Evolutionary conservation across 2,329 filamentous ascomycete genomes (phyloP).

Genomic region (Xylaria sp.): DNA sequence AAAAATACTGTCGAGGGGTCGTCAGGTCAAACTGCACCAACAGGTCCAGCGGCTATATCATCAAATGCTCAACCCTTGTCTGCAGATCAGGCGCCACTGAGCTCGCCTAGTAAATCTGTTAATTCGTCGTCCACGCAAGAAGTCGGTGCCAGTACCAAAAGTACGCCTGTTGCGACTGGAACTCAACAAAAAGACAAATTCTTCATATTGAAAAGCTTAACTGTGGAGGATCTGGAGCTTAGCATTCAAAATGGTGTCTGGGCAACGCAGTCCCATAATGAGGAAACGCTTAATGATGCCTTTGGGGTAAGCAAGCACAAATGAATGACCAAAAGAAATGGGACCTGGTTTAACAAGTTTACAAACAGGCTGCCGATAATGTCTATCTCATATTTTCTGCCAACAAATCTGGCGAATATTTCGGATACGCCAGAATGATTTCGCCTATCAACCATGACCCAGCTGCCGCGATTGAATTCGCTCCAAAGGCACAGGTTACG

Average conservation of each 20-base stretch:
- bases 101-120: slow-evolving; percentile 28
- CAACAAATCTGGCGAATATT: slow-evolving; percentile 97
- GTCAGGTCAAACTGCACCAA: slow-evolving; percentile 63
- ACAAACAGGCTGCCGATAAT: slow-evolving; percentile 74
- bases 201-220: slow-evolving; percentile 94
- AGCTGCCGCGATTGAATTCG: slow-evolving; percentile 74
- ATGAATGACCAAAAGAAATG: not conserved
- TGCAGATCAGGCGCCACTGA: slow-evolving; percentile 36
- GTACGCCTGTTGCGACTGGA: slow-evolving; percentile 36
- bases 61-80: slow-evolving; percentile 40
- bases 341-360: slow-evolving; percentile 26
- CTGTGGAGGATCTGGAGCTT: slow-evolving; percentile 86
- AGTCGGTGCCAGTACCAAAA: slow-evolving; percentile 37
- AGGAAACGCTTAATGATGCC: slow-evolving; percentile 82
- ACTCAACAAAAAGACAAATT: slow-evolving; percentile 73
- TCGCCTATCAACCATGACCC: slow-evolving; percentile 85
- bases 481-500: slow-evolving; percentile 69
- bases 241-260: slow-evolving; percentile 90
- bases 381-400: slow-evolving; percentile 96
- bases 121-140: slow-evolving; percentile 37
- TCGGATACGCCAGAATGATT: slow-evolving; percentile 91
- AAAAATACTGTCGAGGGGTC: slow-evolving; percentile 58
- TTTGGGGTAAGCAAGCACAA: slow-evolving; percentile 71
- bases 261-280: slow-evolving; percentile 96
- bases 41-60: slow-evolving; percentile 62